Evolutionary conservation across 345 rosid genomes (phyloP), one percentile per base, ranked within the genome.

Genomic region (Brassica carinata): DNA sequence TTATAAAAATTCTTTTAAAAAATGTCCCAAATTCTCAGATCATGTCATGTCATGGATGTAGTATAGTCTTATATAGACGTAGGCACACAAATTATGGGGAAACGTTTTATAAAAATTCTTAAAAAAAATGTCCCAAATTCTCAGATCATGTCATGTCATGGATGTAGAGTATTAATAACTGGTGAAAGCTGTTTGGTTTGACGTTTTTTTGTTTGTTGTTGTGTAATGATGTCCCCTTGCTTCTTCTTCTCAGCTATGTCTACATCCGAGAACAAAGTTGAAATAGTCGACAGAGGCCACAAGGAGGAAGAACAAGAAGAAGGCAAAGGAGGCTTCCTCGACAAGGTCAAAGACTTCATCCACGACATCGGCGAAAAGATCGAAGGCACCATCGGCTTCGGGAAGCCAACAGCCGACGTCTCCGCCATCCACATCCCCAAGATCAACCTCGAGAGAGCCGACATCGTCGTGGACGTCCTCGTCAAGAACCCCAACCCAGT

Each of bases 361-460:
- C 97, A 96, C 4, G 98, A 92, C 79, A 86, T 93, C 68, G 97
- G 97, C 67, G 98, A 94, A 84, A 96, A 96, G 88, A 86, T 94
- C n/a, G 97, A 96, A 76, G 99, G 65, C 67, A 84, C 98, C 19
- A 88, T 96, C 53, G 97, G 99, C 19, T 92, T 94, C 23, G 99
- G 99, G 64, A 96, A 94, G 83, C 99, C 99, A 62, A 92, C 98
- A 17, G 97, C 98, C 34, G 97, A 96, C 81, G 94, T 96, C 48
- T 29, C 91, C 8, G 98, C 78, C 4, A 87, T 96, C 57, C 97
- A 92, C 75, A 69, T 94, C 77, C 98, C 97, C 33, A 73, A 38
- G 53, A 91, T 96, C 84, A 96, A 92, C 72, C 97, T 96, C 45
- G 87, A 94, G 79, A 90, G 79, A 77, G 98, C 95, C 2, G 98